Evolutionary conservation across 345 rosid genomes (phyloP).

Genomic region (Aquilaria malaccensis): DNA sequence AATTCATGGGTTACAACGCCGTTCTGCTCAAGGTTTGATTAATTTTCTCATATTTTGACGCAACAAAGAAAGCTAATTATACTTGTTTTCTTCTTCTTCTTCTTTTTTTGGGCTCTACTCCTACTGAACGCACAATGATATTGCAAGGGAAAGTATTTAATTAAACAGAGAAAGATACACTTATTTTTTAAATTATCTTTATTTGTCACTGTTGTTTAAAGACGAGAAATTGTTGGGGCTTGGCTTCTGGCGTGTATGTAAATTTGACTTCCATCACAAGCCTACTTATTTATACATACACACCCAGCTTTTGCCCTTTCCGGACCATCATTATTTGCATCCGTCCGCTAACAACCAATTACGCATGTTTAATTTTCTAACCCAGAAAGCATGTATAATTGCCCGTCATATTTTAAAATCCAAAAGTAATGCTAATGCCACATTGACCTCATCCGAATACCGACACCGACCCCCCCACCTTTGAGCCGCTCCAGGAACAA

Average conservation of each 20-base stretch:
- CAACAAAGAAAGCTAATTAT: too few species aligned
- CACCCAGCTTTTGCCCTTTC: conserved; percentile 22
- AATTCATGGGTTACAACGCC: too few species aligned
- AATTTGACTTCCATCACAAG: conserved; percentile 16
- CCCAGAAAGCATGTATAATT: too few species aligned
- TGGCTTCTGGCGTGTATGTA: neutral
- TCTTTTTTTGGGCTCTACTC: conserved; percentile 15
- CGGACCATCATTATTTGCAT: conserved; percentile 20
- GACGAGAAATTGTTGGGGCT: conserved; percentile 10
- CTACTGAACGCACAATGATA: conserved; percentile 13
- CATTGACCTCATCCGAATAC: too few species aligned
- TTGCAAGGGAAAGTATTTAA: neutral
- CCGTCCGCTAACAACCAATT: conserved; percentile 7
- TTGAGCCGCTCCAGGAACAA: too few species aligned
- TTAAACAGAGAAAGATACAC: neutral
- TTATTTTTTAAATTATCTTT: neutral
- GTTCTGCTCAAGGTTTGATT: too few species aligned
- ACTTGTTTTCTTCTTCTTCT: neutral
- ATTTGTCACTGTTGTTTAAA: neutral
- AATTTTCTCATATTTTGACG: too few species aligned
- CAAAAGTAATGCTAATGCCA: too few species aligned
- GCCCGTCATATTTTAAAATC: too few species aligned
- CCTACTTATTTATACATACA: neutral
- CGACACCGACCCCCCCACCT: too few species aligned
- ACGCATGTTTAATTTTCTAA: too few species aligned